Evolutionary conservation across 2,329 filamentous ascomycete species (phyloP).

Genomic region (Alternaria rosae): DNA sequence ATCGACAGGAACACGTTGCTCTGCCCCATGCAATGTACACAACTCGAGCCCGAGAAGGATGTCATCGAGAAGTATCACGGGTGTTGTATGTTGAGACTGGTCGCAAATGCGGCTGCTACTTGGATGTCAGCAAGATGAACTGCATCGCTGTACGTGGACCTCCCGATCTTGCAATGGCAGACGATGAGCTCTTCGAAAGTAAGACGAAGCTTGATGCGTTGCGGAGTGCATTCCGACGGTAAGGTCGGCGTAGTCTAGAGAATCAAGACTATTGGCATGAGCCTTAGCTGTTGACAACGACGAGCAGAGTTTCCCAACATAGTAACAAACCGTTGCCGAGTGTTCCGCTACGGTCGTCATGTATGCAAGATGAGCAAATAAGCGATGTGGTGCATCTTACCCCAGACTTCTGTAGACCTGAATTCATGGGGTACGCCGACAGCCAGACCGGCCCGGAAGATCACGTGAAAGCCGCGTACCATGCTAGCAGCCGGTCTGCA

Average conservation of each 20-base stretch:
- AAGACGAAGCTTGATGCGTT: not conserved
- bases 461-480: not conserved
- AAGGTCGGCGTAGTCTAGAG: slow-evolving; percentile 1
- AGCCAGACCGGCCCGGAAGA: not conserved
- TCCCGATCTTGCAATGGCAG: not conserved
- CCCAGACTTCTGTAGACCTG: slow-evolving; percentile 5
- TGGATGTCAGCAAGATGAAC: not conserved
- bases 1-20: slow-evolving; percentile 10
- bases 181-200: not conserved
- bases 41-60: not conserved
- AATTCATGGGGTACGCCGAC: slow-evolving; percentile 1
- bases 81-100: not conserved
- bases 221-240: slow-evolving; percentile 6
- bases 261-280: slow-evolving; percentile 9
- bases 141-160: not conserved
- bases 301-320: slow-evolving; percentile 1
- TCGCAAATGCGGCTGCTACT: not conserved
- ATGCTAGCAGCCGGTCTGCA: not conserved
- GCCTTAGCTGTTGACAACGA: not conserved
- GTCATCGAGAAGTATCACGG: not conserved
- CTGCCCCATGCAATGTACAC: not conserved
- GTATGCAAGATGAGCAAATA: slow-evolving; percentile 5
- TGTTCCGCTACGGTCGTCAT: slow-evolving; percentile 5
- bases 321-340: slow-evolving; percentile 16
- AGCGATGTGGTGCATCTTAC: slow-evolving; percentile 1